These are phyloP conservation scores for Tuber borchii DNA, from an alignment of 495 filamentous ascomycete species.

Conservation along the genomic window DNA sequence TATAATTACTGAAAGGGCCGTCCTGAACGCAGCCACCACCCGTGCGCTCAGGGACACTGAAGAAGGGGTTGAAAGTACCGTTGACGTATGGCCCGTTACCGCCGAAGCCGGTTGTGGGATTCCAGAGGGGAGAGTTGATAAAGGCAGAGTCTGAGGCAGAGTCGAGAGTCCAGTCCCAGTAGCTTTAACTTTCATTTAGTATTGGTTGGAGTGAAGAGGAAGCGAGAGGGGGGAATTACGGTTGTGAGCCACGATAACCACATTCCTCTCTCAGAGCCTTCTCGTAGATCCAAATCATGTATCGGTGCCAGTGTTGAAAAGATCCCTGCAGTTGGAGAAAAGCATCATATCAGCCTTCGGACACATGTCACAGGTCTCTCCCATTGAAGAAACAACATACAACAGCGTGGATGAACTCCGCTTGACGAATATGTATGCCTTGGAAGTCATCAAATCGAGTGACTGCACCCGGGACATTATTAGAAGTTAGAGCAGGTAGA, in stretches of 20 bases:
- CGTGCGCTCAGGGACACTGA: constrained; percentile 5
- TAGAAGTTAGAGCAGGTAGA: constrained; percentile 28
- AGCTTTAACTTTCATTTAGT: constrained; percentile 32
- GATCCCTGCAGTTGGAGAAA: constrained; percentile 20
- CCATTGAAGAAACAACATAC: constrained; percentile 26
- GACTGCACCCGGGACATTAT: constrained; percentile 46
- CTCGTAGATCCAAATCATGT: constrained; percentile 48
- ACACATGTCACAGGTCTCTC: background rate
- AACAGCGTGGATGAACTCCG: constrained; percentile 42
- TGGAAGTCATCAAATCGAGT: constrained; percentile 65
- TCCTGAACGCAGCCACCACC: constrained; percentile 43
- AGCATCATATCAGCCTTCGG: background rate
- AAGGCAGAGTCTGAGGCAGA: constrained; percentile 40
- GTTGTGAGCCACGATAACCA: constrained; percentile 46
- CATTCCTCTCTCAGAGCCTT: constrained; percentile 46
- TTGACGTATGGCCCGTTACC: constrained; percentile 38
- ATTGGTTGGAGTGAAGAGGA: background rate
- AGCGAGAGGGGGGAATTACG: constrained; percentile 42
- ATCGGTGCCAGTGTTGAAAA: constrained; percentile 52
- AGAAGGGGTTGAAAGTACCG: constrained; percentile 9
- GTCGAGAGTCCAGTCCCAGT: constrained; percentile 46
- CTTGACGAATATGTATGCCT: constrained; percentile 55
- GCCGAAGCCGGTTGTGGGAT: constrained; percentile 38
- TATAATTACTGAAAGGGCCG: constrained; percentile 45
- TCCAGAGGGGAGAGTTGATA: constrained; percentile 39